Base-by-base conservation (phyloP, 768 basidiomycete species). In the Russula vinacea region DNA sequence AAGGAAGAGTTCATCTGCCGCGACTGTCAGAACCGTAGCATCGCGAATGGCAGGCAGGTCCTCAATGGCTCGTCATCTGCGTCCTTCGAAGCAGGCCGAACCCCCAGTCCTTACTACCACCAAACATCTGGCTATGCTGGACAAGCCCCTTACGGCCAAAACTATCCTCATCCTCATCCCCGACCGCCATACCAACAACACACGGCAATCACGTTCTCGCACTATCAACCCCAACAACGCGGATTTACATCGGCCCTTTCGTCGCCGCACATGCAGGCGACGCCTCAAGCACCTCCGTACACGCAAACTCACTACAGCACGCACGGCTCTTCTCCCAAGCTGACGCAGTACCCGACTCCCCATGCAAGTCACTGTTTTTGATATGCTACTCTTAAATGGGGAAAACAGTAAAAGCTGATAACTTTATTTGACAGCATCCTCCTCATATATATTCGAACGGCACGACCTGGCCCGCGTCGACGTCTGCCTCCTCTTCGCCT, bases 1-100 rank as follows among this genome's bases (percentile, higher is more conserved):
- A 71, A 77, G n/a, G 90, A 89, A 59, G 90, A 94, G 47, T 97
- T n/a, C 72, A 73, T 85, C 64, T 94, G 92, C 73, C 77, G 76
- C 52, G 77, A 77, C 39, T 93, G 91, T 73, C 81, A 70, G 11
- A 56, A 68, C 37, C 24, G 44, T 50, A 7, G 49, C 26, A 9
- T 42, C 47, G 24, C 22, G 35, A 60, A 61, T 32, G 58, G 47
- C 64, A 66, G 35, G 42, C 55, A 55, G 19, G 17, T 26, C 17
- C 59, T 17, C 6, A 65, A 65, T 29, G 64, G 64, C 14, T 60
- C 64, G 26, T 35, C 44, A 7, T 19, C 57, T 16, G n/a, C 53
- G 2, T 45, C 49, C 4, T 52, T 49, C 29, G 65, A 60, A 24
- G 16, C 19, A 0, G 53, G 58, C 16, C 63, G 53, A 35, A 64